Conservation (phyloP, 352 stramenopile species). For the Phytophthora crassamura region DNA sequence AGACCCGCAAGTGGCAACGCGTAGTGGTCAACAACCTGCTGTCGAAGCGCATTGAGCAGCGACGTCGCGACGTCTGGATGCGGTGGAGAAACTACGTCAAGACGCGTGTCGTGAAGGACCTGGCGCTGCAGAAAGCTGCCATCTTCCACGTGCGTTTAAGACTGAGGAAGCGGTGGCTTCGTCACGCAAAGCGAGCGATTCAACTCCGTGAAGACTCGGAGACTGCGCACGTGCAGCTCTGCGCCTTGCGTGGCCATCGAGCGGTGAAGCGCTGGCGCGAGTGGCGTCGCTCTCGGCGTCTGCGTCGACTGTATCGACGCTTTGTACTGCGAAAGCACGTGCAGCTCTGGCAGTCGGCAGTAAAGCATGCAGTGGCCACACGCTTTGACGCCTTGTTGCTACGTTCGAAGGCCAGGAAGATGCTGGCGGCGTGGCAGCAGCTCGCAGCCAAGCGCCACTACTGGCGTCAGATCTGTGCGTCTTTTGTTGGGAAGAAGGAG, state of each 20-base stretch:
- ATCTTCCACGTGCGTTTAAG: slow-evolving; percentile 27
- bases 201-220: slow-evolving; percentile 6
- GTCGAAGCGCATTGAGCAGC: slow-evolving; percentile 3
- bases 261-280: slow-evolving; percentile 35
- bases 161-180: slow-evolving; percentile 34
- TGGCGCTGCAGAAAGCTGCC: slow-evolving; percentile 7
- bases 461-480: slow-evolving; percentile 34
- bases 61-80: slow-evolving; percentile 23
- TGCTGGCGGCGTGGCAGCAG: slow-evolving; percentile 35
- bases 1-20: slow-evolving; percentile 23
- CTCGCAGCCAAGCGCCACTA: slow-evolving; percentile 26
- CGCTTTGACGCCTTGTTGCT: slow-evolving; percentile 42
- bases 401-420: slow-evolving; percentile 30
- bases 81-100: slow-evolving; percentile 30
- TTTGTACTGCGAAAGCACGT: slow-evolving; percentile 57
- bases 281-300: not conserved
- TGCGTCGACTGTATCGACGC: slow-evolving; percentile 21
- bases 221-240: slow-evolving; percentile 14
- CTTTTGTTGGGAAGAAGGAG: slow-evolving; percentile 12
- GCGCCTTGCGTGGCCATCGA: slow-evolving; percentile 14
- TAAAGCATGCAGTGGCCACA: slow-evolving; percentile 37
- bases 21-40: slow-evolving; percentile 18
- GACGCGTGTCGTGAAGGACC: slow-evolving; percentile 8
- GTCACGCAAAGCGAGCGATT: slow-evolving; percentile 10
- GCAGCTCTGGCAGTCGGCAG: slow-evolving; percentile 36